Percentiles rank a stretch among this genome's conserved stretches.
Conservation (phyloP, 176 grass and related monocot species). For the Tuctoria greenei region DNA sequence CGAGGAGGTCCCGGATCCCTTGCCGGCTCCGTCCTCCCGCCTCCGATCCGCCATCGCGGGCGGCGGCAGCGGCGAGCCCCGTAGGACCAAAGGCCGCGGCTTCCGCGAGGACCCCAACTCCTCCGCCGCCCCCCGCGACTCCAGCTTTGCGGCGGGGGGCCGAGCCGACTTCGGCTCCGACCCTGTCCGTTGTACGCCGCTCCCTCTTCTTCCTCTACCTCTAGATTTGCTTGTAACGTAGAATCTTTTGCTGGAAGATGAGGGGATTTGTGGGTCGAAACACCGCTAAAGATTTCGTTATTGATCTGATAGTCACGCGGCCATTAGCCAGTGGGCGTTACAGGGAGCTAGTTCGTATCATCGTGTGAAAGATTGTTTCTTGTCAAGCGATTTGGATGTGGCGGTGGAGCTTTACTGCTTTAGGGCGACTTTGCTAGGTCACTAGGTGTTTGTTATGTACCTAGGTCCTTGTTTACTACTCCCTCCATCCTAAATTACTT, state of each 20-base stretch:
- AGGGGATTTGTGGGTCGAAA: background rate
- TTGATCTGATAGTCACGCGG: slow-evolving; percentile 3
- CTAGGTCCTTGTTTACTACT: too few species aligned
- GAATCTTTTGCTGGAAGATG: background rate
- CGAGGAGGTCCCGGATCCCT: slow-evolving; percentile 60
- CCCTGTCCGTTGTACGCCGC: slow-evolving; percentile 69
- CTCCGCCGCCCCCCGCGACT: slow-evolving; percentile 43
- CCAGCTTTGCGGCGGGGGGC: slow-evolving; percentile 41
- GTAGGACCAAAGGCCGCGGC: slow-evolving; percentile 84
- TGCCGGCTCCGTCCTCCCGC: slow-evolving; percentile 38
- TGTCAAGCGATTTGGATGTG: background rate
- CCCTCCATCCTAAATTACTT: too few species aligned
- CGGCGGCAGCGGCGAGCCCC: slow-evolving; percentile 35
- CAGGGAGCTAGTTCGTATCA: background rate
- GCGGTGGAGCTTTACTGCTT: background rate
- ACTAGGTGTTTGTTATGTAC: too few species aligned
- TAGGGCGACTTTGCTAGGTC: background rate
- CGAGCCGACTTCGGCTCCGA: slow-evolving; percentile 64
- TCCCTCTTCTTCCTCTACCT: background rate
- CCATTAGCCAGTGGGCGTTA: background rate
- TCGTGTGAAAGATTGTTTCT: slow-evolving; percentile 4
- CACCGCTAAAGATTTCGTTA: background rate
- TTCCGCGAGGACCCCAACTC: slow-evolving; percentile 65
- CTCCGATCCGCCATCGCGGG: slow-evolving; percentile 81
- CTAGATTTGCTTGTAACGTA: background rate